Percentiles rank a stretch among this genome's conserved stretches.
phyloP scores from a whole-genome alignment of 192 early-diverging fungal species.

The Entomortierella beljakovae region DNA sequence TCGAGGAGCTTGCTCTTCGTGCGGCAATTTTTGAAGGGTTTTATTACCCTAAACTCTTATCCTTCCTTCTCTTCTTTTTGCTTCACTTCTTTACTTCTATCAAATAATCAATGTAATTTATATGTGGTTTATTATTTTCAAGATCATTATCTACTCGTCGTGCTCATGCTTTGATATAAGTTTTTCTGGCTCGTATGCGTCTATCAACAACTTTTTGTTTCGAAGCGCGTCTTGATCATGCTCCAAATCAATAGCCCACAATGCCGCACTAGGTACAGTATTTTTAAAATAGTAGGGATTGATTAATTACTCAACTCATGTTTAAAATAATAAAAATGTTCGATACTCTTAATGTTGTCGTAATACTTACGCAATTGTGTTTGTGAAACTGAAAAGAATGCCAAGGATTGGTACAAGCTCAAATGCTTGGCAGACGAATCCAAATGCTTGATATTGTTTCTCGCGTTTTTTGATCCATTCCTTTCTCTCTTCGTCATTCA shows the following conservation, averaged over 20 bases:
- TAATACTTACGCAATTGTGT: constrained; percentile 31
- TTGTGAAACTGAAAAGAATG: constrained; percentile 40
- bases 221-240: constrained; percentile 18
- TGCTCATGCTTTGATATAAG: too few species aligned
- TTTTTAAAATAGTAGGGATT: too few species aligned
- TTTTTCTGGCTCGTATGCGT: constrained; percentile 2
- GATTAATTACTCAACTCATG: too few species aligned
- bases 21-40: constrained; percentile 53
- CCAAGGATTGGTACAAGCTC: constrained; percentile 29
- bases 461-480: constrained; percentile 24
- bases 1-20: constrained; percentile 12
- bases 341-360: too few species aligned
- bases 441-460: constrained; percentile 17
- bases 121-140: too few species aligned
- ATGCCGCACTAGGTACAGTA: constrained; percentile 29
- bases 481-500: constrained; percentile 21
- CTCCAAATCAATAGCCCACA: constrained; percentile 34
- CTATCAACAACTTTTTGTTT: constrained; percentile 17
- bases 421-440: constrained; percentile 27
- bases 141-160: too few species aligned
- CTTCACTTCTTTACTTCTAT: not conserved
- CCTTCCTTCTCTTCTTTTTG: not conserved
- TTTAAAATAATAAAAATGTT: not conserved
- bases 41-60: constrained; percentile 13
- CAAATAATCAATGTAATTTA: not conserved